Conservation (phyloP, 225 moss, liverwort and hornwort genomes). For the Polytrichum commune region DNA sequence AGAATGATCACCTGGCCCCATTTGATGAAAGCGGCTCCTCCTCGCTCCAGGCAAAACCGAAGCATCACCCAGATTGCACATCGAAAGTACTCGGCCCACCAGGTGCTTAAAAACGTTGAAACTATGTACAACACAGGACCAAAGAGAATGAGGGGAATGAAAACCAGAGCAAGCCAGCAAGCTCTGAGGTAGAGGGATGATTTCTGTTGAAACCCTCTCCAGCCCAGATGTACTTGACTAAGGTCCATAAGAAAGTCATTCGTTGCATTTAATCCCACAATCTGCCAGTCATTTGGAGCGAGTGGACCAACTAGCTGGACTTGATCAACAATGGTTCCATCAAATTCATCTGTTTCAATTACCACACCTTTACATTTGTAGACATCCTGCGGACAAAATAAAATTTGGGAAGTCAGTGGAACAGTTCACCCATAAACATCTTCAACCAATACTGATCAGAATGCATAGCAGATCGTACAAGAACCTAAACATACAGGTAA, state of each 20-base stretch:
- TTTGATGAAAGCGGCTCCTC: constrained; percentile 96
- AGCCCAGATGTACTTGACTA: constrained; percentile 59
- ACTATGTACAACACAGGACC: constrained; percentile 69
- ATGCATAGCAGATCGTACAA: no score
- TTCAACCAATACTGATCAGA: no score
- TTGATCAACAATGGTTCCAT: constrained; percentile 25
- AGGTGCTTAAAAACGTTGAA: constrained; percentile 50
- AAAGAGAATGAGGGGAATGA: constrained; percentile 69
- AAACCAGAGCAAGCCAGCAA: constrained; percentile 74
- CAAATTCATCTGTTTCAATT: constrained; percentile 31
- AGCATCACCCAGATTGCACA: constrained; percentile 78
- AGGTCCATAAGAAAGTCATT: constrained; percentile 63
- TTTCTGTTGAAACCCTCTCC: constrained; percentile 67
- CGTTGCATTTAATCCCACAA: constrained; percentile 43
- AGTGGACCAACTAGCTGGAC: constrained; percentile 29
- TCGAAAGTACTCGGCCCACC: constrained; percentile 62
- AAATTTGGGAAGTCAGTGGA: neutral
- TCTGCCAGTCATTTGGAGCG: constrained; percentile 41
- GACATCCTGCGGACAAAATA: constrained; percentile 26
- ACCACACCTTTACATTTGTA: constrained; percentile 13
- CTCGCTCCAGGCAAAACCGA: constrained; percentile 81
- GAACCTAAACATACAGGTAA: no score
- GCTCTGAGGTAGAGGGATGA: constrained; percentile 60
- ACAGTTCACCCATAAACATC: no score
- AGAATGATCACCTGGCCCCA: constrained; percentile 79